Evolutionary conservation across 129 eudicot genomes (phyloP), one percentile per base, ranked within the genome.

Genomic region (Artemisia tridentata): DNA sequence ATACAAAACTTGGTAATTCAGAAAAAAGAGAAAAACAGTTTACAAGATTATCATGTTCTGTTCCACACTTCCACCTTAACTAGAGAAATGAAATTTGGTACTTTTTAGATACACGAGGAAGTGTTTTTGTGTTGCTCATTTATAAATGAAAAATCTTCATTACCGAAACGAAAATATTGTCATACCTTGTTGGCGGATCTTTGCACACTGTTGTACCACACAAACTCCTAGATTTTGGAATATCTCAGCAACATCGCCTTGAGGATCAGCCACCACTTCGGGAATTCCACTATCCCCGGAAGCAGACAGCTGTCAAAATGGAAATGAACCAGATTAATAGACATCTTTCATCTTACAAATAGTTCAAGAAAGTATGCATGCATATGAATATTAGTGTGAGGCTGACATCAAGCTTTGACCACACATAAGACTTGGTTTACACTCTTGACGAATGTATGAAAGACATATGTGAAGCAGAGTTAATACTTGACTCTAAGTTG

Each of bases 151-250:
- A 23, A 58, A 57, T 57, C 13, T 5, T 29, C 45, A 13, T 13
- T 43, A 43, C 25, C 69, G 17, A 11, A 63, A 65, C 11, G 69
- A 20, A 10, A 21, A 41, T 19, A 56, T 54, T 19, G 15, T 10
- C 66, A 69, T 67, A 95, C 99, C 99, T 95, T 95, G 99, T 76
- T 88, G 99, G 66, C 99, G 93, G 72, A 95, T 95, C 79, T 87
- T 95, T 66, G 99, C 99, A 69, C 99, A 95, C 70, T 95, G 96
- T 74, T 95, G 99, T 57, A 95, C 99, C 67, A 95, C 99, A 84
- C 96, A 95, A 74, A 95, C 91, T 68, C 99, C 99, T 46, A 95
- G 80, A 27, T 88, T 91, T 65, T 95, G 99, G 74, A 95, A 95
- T 66, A 85, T 85, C 49, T 78, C 80, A 14, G 99, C 92, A 63